These are phyloP conservation scores for Penicillium argentinense DNA, from an alignment of 495 filamentous ascomycete species.

Conservation along the genomic window DNA sequence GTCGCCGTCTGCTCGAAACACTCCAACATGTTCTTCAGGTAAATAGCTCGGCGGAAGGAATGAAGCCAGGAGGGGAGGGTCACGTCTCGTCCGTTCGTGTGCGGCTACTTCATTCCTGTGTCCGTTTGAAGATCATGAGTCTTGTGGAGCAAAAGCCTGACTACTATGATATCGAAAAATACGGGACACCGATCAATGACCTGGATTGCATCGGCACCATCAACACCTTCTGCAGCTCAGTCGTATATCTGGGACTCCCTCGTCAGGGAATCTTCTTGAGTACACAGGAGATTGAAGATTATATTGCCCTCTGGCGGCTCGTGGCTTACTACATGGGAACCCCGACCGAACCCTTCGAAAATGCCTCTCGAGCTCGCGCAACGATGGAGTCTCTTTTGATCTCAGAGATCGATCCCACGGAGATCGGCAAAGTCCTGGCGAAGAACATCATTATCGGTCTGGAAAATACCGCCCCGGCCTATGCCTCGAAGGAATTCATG, in stretches of 20 bases:
- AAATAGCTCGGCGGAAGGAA: constrained; percentile 60
- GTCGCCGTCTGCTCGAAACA: constrained; percentile 70
- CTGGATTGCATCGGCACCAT: constrained; percentile 73
- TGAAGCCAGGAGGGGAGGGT: constrained; percentile 68
- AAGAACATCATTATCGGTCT: constrained; percentile 73
- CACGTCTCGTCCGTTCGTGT: constrained; percentile 70
- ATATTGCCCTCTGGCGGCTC: constrained; percentile 74
- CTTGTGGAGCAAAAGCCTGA: constrained; percentile 52
- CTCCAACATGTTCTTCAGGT: constrained; percentile 75
- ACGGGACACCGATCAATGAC: constrained; percentile 72
- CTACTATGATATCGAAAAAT: constrained; percentile 61
- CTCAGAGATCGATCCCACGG: constrained; percentile 63
- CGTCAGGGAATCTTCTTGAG: constrained; percentile 68
- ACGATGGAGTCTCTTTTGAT: constrained; percentile 65
- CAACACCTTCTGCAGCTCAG: constrained; percentile 61
- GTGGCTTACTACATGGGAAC: constrained; percentile 71
- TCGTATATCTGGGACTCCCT: constrained; percentile 69
- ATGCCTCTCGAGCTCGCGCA: constrained; percentile 50
- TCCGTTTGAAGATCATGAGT: constrained; percentile 63
- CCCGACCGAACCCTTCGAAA: constrained; percentile 57
- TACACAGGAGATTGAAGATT: constrained; percentile 63
- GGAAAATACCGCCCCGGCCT: constrained; percentile 60
- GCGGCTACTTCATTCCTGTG: constrained; percentile 70
- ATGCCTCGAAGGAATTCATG: constrained; percentile 61
- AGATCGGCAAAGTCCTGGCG: constrained; percentile 60